Evolutionary conservation across 805 yeast genomes (phyloP), one percentile per base, ranked within the genome.

Genomic region (Myxozyma melibiosi): DNA sequence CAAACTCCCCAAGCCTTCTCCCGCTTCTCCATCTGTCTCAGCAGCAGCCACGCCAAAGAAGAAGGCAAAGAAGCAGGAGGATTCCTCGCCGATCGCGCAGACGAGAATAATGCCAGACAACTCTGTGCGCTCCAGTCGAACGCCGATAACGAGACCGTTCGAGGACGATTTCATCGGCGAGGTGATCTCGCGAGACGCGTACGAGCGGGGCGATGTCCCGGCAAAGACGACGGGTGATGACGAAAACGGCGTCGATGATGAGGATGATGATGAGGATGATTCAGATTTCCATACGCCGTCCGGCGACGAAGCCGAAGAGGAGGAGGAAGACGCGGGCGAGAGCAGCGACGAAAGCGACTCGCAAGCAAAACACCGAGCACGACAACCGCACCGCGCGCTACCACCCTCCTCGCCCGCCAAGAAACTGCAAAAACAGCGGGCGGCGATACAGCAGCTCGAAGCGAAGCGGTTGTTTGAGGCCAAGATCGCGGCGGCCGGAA

Each of bases 161-260:
- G 57, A 54, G 14, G 52, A 53, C 28, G 58, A 39, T 8, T 38
- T 34, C 22, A 24, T 55, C 18, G 59, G 59, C 4, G 59, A 55
- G 20, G 48, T 46, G 2, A 20, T 55, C 24, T 55, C 56, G n/a
- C 49, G 59, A 34, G 56, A 55, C 9, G 56, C 42, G 22, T 51
- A 28, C 34, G 56, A 55, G 30, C 48, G 42, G 14, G 53, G 53
- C 7, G 55, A 51, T 27, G 38, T 25, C 27, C n/a, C 38, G 5
- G 4, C 40, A 14, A 28, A 31, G 37, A 16, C 40, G 7, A 46
- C 16, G 20, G 16, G 24, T 13, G 38, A 18, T 9, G 46, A 46
- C n/a, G 22, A 22, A 27, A 35, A 31, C 43, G 25, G 16, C 4
- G n/a, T 16, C 37, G 42, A 44, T 11, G 47, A 30, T 25, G 53